Conservation (phyloP, 345 rosid genomes). For the Clausena lansium region DNA sequence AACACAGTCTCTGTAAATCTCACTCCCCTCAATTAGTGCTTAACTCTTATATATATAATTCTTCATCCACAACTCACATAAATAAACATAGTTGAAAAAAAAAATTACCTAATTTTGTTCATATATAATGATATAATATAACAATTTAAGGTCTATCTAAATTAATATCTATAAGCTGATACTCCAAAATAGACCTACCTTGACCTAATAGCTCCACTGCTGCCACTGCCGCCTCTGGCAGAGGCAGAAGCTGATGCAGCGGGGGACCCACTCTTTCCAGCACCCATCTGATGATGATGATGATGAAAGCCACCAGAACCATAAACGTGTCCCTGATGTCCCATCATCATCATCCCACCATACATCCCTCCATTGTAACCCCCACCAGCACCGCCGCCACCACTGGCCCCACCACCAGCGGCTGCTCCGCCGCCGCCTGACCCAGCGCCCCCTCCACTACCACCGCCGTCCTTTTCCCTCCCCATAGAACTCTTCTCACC, state of each 20-base stretch:
- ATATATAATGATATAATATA: background rate
- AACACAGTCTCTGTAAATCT: background rate
- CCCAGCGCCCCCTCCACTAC: conserved; percentile 19
- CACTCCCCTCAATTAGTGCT: background rate
- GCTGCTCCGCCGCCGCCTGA: conserved; percentile 17
- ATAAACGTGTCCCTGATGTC: conserved; percentile 49
- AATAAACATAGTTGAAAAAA: too few relatives aligned
- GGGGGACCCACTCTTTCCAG: conserved; percentile 26
- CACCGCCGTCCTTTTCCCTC: conserved; percentile 39
- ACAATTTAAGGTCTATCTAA: conserved; percentile 1
- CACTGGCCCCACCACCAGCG: conserved; percentile 15
- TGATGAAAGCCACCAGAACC: conserved; percentile 48
- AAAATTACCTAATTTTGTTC: too few relatives aligned
- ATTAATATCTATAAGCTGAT: background rate
- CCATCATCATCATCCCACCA: conserved; percentile 58
- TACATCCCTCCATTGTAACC: conserved; percentile 45
- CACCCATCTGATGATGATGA: conserved; percentile 34
- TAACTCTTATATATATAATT: too few relatives aligned
- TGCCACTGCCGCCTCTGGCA: conserved; percentile 19
- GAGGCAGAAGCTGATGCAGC: conserved; percentile 4
- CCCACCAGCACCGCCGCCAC: conserved; percentile 27
- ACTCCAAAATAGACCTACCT: conserved; percentile 25
- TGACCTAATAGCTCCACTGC: conserved; percentile 28
- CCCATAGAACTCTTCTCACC: conserved; percentile 56
- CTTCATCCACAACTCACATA: too few relatives aligned